Evolutionary conservation across 73 alveolate genomes (phyloP), one percentile per base, ranked within the genome.

Genomic region (Paramecium biaurelia): DNA sequence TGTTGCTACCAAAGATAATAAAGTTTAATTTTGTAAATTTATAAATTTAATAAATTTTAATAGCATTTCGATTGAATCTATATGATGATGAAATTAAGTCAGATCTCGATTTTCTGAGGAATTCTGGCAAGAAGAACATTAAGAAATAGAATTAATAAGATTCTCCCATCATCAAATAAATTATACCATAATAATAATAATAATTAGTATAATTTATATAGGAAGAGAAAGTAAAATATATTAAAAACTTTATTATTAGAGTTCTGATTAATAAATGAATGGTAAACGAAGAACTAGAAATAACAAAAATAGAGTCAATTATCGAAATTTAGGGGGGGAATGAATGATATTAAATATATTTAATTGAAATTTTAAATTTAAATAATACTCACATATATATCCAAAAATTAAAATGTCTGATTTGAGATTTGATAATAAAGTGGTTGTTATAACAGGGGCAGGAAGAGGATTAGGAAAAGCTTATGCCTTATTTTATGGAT

Each of bases 381-480:
- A 53, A 53, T 53, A 53, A 18, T 18, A 18, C 30, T 53, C 23
- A 15, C 68, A 53, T 53, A 53, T 53, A 53, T 53, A 53, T 53
- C 68, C 34, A 53, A 18, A 53, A 53, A 53, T 53, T 53, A 53
- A 53, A 53, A 74, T 74, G 87, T 74, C 87, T 74, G 90, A 79
- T 79, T 42, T 79, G 45, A 38, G 90, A 79, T 79, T 79, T 34
- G 90, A 79, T 79, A 79, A 79, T 79, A 79, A 47, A n/a, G 98
- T 96, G 18, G 96, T 92, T 10, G 96, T 96, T 6, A 94, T 96
- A 63, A 96, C 99, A 1, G 99, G 99, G 0, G 99, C 99, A 28
- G 99, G 99, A 28, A 93, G 95, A 49, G 99, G 99, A 24, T 92
- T 96, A 14, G 99, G 99, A n/a, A 90, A 86, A 23, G 96, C 96